Conservation (phyloP, 2,329 filamentous ascomycete species). For the Cordyceps fumosorosea region DNA sequence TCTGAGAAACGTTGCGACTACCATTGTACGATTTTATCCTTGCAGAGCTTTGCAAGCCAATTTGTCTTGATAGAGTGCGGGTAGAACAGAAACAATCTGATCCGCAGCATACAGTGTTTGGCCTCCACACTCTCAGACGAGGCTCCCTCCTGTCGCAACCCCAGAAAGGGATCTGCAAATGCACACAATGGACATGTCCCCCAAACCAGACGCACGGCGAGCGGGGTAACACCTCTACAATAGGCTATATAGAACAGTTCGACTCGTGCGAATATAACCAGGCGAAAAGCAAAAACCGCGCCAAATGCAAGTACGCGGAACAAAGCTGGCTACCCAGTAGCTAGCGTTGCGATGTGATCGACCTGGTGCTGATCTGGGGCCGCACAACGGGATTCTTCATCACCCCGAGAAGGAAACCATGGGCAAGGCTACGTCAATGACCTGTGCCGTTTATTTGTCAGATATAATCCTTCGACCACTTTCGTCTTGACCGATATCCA, state of each 20-base stretch:
- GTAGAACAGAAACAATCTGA: not conserved
- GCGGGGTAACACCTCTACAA: not conserved
- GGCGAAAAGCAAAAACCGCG: not conserved
- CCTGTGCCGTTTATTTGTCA: not conserved
- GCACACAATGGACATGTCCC: not conserved
- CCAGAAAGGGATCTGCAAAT: not conserved
- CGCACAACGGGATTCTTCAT: not conserved
- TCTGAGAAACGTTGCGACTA: no score
- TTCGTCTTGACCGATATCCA: not conserved
- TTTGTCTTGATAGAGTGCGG: not conserved
- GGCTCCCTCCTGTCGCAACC: not conserved
- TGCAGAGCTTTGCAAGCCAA: not conserved
- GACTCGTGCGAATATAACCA: not conserved
- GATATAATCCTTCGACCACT: not conserved
- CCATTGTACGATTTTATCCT: no score
- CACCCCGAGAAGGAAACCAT: not conserved
- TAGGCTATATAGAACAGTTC: not conserved
- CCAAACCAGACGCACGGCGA: constrained; percentile 5
- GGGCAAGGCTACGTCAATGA: not conserved
- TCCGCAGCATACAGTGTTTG: not conserved
- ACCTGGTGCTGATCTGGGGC: not conserved
- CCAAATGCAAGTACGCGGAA: not conserved
- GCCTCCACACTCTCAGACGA: not conserved
- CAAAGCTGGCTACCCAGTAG: no score
- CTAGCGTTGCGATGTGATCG: constrained; percentile 1